Conservation (phyloP, 306 rosid genomes). For the Corylus heterophylla region DNA sequence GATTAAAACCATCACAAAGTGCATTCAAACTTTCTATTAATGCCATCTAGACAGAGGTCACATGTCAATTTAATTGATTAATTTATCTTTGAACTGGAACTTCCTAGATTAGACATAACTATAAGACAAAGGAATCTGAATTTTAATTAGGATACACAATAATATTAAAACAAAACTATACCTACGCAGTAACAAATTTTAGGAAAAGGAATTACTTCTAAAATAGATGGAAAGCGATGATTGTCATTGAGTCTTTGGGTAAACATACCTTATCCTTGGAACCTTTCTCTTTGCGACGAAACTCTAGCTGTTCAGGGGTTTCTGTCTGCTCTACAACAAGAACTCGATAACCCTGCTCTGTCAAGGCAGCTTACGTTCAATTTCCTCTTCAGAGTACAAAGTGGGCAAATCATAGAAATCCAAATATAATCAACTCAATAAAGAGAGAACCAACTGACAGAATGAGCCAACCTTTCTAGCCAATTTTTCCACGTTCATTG, state of each 20-base stretch:
- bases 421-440: conserved; percentile 2
- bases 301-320: conserved; percentile 93
- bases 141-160: neutral
- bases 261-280: conserved; percentile 77
- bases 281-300: conserved; percentile 86
- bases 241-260: neutral
- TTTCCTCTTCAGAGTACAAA: conserved; percentile 24
- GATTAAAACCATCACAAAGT: neutral
- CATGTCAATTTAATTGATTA: neutral
- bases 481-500: conserved; percentile 76
- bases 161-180: neutral
- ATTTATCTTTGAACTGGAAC: neutral
- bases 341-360: conserved; percentile 81
- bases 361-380: conserved; percentile 34
- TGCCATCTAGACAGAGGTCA: neutral
- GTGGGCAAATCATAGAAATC: conserved; percentile 18
- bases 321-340: conserved; percentile 98
- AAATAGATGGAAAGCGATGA: neutral
- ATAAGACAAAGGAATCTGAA: neutral
- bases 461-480: conserved; percentile 80
- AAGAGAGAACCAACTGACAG: neutral
- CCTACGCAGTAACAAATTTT: neutral
- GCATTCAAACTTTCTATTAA: neutral
- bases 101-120: neutral
- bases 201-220: neutral